Base-by-base conservation (phyloP, 768 basidiomycete genomes). In the Amanita fuliginea region DNA sequence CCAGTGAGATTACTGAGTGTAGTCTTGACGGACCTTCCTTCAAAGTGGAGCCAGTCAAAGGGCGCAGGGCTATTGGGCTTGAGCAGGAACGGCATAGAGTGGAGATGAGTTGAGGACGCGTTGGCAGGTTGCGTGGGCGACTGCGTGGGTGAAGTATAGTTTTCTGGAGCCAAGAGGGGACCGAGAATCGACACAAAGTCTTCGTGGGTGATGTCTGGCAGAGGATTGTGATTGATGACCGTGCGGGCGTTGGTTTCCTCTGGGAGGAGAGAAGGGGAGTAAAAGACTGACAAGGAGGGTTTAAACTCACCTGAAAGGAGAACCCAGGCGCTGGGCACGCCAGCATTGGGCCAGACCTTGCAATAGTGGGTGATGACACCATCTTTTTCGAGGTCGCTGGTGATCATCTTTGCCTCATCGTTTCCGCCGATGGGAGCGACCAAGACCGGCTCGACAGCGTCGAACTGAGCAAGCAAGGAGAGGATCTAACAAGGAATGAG, bases 21-120 rank as follows among this genome's bases (percentile, higher is more conserved):
- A 8, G 84, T 88, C 62, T 84, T 86, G 28, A 85, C 80, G 0
- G 77, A 83, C 2, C 88, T 70, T 3, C 87, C 88, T 56, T 91
- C 88, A 52, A 92, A 86, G 58, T 91, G 87, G 5, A 92, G 65
- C 86, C 88, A 89, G 55, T 91, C 85, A 47, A 91, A 85, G 0
- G 87, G 89, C 0, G 87, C 85, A 0, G 82, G 81, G 43, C 77
- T 81, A 53, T 75, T 72, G 6, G 72, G 69, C 49, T 71, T 78
- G 30, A 57, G 60, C 42, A 69, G 62, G 42, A 67, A 57, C 18
- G 58, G 59, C 26, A 56, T 41, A 28, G 63, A 62, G 39, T 50
- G 65, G 22, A 50, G 59, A n/a, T 64, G 57, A 13, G 24, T 57
- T 19, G 69, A 67, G 0, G 65, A 63, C 22, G 68, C 55, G 18